Percentiles rank a stretch among this genome's conserved stretches.
Evolutionary conservation across 2,329 filamentous ascomycete genomes (phyloP).

Genomic region (Amylocarpus encephaloides): DNA sequence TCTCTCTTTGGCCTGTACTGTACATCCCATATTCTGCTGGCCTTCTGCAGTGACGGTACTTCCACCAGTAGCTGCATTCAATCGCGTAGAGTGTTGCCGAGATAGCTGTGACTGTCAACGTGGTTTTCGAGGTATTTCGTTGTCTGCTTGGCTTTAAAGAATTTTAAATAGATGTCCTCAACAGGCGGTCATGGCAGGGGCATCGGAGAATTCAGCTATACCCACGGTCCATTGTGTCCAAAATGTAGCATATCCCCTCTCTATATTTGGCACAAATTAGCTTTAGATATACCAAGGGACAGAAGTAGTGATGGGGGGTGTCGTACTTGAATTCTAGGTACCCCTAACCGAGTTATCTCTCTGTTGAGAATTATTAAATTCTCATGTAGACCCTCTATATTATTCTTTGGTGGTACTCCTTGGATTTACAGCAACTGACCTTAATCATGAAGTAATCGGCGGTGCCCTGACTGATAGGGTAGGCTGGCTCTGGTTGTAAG

Average conservation of each 20-base stretch:
- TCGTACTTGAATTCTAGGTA: conserved; percentile 11
- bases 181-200: conserved; percentile 25
- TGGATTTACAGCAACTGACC: too few species aligned
- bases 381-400: too few species aligned
- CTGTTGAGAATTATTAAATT: too few species aligned
- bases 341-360: conserved; percentile 11
- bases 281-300: neutral
- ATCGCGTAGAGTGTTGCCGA: conserved; percentile 14
- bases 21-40: neutral
- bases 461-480: too few species aligned
- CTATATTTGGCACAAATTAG: conserved; percentile 11
- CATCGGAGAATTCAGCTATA: conserved; percentile 30
- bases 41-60: conserved; percentile 3
- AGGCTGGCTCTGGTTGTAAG: neutral
- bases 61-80: conserved; percentile 21
- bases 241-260: conserved; percentile 26
- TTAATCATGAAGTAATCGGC: too few species aligned
- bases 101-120: conserved; percentile 12
- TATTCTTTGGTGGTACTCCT: too few species aligned
- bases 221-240: conserved; percentile 30
- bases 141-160: conserved; percentile 28
- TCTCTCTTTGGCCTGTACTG: neutral
- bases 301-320: too few species aligned
- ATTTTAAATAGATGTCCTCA: conserved; percentile 22
- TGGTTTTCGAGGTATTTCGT: conserved; percentile 27